Conservation (phyloP, 2,329 filamentous ascomycete genomes). For the Fusarium floridanum region DNA sequence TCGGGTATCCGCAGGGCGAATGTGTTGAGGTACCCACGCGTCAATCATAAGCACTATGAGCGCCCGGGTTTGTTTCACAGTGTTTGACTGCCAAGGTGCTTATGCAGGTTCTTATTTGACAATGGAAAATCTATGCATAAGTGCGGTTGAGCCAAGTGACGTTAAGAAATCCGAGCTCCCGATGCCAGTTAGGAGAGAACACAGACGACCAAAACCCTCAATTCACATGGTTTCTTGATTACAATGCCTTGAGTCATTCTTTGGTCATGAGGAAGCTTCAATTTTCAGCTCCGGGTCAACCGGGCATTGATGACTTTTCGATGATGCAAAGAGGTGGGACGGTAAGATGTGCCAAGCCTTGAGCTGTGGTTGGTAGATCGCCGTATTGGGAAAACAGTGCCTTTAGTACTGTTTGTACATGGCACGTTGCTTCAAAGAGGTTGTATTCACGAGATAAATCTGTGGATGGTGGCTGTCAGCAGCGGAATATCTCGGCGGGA, state of each 20-base stretch:
- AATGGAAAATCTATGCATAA: background rate
- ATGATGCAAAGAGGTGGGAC: conserved; percentile 4
- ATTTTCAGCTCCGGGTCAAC: background rate
- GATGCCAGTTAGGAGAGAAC: no score
- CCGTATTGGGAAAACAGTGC: conserved; percentile 15
- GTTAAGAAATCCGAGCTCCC: background rate
- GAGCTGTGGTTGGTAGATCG: background rate
- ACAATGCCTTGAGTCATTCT: background rate
- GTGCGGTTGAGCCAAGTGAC: background rate
- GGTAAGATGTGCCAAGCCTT: background rate
- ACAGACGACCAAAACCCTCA: background rate
- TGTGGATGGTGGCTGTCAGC: background rate
- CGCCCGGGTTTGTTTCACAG: background rate
- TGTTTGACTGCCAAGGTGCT: background rate
- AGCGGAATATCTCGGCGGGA: background rate
- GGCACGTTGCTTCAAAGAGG: background rate
- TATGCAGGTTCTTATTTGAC: background rate
- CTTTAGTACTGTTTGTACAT: background rate
- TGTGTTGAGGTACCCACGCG: conserved; percentile 9
- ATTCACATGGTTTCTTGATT: background rate
- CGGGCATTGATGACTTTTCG: background rate
- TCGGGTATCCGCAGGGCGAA: background rate
- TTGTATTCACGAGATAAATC: background rate
- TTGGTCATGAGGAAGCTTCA: background rate
- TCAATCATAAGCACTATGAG: background rate